Percentiles rank a stretch among this genome's conserved stretches.
These are phyloP conservation scores for Kwoniella bestiolae DNA, from an alignment of 768 basidiomycete genomes.

Conservation along the genomic window DNA sequence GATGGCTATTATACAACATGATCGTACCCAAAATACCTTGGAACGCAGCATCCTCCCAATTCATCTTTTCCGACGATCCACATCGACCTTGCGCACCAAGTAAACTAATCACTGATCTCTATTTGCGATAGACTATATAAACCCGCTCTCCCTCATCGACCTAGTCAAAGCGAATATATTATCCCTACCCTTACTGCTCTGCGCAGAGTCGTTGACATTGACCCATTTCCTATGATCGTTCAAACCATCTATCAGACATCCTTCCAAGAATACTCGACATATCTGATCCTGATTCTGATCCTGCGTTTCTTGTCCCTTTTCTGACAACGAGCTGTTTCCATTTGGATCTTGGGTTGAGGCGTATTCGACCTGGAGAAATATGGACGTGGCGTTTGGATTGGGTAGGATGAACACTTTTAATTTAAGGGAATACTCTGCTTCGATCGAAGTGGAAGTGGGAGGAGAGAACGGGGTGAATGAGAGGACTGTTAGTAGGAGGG, in stretches of 20 bases:
- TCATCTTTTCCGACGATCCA: no score
- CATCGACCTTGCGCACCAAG: no score
- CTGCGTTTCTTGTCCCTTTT: no score
- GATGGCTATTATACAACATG: no score
- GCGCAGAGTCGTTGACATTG: slow-evolving; percentile 17
- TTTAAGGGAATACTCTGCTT: slow-evolving; percentile 3
- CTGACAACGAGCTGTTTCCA: no score
- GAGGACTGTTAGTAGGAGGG: slow-evolving; percentile 32
- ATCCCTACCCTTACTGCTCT: slow-evolving; percentile 25
- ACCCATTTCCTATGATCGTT: slow-evolving; percentile 27
- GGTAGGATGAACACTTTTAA: slow-evolving; percentile 41
- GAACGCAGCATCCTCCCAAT: no score
- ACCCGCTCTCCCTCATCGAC: slow-evolving; percentile 28
- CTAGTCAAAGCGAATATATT: slow-evolving; percentile 27
- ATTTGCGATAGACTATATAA: slow-evolving; percentile 30
- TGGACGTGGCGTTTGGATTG: slow-evolving; percentile 20
- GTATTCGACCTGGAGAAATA: slow-evolving; percentile 43
- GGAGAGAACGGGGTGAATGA: slow-evolving; percentile 21
- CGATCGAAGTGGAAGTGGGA: not conserved
- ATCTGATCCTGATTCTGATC: not conserved
- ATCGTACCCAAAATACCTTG: no score
- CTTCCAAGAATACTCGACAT: slow-evolving; percentile 35
- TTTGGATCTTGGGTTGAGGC: not conserved
- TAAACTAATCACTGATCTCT: no score
- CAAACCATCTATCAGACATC: slow-evolving; percentile 37